Percentiles rank a stretch among this genome's conserved stretches.
Evolutionary conservation across 805 yeast genomes (phyloP).

Genomic region (Ogataea ganodermae): DNA sequence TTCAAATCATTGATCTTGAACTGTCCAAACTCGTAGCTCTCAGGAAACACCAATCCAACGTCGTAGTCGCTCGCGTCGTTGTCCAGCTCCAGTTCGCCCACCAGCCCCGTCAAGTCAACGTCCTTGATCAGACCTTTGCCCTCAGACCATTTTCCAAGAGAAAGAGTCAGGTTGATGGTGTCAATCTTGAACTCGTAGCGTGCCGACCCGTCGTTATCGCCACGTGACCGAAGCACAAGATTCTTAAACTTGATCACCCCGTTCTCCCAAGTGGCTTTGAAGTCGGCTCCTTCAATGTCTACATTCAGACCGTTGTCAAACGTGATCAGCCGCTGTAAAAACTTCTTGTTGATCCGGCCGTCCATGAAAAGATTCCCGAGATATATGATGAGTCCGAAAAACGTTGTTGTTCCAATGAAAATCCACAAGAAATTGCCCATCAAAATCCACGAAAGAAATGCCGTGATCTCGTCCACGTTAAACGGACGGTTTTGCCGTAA

Average conservation of each 20-base stretch:
- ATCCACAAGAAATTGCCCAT: conserved; percentile 61
- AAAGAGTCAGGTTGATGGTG: conserved; percentile 45
- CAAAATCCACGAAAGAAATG: conserved; percentile 56
- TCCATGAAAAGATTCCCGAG: conserved; percentile 39
- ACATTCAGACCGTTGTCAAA: conserved; percentile 35
- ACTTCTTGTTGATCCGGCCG: conserved; percentile 28
- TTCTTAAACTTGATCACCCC: conserved; percentile 52
- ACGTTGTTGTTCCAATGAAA: conserved; percentile 58
- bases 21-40: conserved; percentile 40
- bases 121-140: conserved; percentile 55
- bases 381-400: conserved; percentile 49
- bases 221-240: conserved; percentile 31
- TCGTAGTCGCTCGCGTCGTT: conserved; percentile 16
- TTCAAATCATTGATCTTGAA: conserved; percentile 55
- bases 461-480: conserved; percentile 52
- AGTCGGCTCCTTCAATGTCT: conserved; percentile 35
- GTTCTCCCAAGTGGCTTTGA: conserved; percentile 47
- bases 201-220: conserved; percentile 15
- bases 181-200: conserved; percentile 42
- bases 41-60: conserved; percentile 27
- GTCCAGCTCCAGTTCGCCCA: conserved; percentile 36
- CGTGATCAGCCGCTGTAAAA: conserved; percentile 33
- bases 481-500: conserved; percentile 50
- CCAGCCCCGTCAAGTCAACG: conserved; percentile 49
- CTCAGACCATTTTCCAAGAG: conserved; percentile 56